Evolutionary conservation across 2,329 filamentous ascomycete species (phyloP), one percentile per base, ranked within the genome.

Genomic region (Colletotrichum neosansevieriae): DNA sequence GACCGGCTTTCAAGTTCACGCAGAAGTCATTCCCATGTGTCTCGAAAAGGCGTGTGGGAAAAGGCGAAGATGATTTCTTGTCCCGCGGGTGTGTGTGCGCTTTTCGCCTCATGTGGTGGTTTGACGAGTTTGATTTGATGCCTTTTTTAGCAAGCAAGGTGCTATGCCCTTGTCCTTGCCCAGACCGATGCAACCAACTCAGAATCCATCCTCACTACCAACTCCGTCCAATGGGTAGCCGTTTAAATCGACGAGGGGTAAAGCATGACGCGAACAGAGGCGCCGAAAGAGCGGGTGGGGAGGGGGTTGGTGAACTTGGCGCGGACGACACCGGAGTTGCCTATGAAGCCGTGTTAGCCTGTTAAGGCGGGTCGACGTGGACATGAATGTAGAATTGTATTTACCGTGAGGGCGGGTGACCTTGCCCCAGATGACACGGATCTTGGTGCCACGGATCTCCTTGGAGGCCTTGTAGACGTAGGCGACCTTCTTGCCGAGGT

Each of bases 401-500:
- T 78, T 92, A 95, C 93, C 95, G 86, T 98, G 95, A 82, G 94
- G 91, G 81, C 94, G 89, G 82, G 94, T 97, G 82, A 98, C 92
- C 89, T 97, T 98, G 88, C 95, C 95, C 94, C 94, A 98, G 88
- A 98, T 98, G 78, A 98, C 92, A 81, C 95, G 91, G 86, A 98
- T 97, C 92, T 98, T 98, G 83, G 94, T 95, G 82, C 96, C 96
- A 79, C 95, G 93, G 81, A 97, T 89, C 88, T 97, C 94, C 86
- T 91, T 94, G 85, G 93, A 91, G 78, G 91, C 95, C 81, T 94
- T 94, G 90, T 98, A 99, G 85, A 99, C 94, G 85, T 94, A 99
- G 83, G 96, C 96, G 83, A 98, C 91, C 88, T 94, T 94, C 92
- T 99, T 99, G 86, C 96, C 96, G 75, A 94, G 88, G 88, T 99